phyloP scores from a whole-genome alignment of 176 grass and related monocot genomes.

The Lolium multiflorum region DNA sequence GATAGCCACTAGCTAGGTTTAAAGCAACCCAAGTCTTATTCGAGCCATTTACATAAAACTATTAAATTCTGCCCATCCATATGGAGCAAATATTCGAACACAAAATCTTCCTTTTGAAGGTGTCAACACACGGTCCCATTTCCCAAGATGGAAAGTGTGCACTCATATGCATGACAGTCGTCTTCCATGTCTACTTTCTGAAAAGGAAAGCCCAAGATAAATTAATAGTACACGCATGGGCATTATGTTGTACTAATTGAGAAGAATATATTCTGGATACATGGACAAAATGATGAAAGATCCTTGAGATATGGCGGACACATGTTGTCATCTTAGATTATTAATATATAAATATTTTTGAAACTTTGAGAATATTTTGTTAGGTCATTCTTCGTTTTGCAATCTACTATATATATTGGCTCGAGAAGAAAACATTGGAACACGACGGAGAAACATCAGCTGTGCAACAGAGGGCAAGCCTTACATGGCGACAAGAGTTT shows the following conservation, averaged over 20 bases:
- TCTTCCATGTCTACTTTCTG: not conserved
- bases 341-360: not conserved
- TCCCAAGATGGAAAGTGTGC: constrained; percentile 35
- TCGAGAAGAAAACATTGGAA: not conserved
- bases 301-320: not conserved
- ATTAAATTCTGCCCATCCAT: too few relatives aligned
- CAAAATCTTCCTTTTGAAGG: constrained; percentile 36
- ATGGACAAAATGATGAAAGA: not conserved
- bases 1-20: too few relatives aligned
- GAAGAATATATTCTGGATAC: constrained; percentile 25
- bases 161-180: not conserved
- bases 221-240: too few relatives aligned
- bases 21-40: too few relatives aligned
- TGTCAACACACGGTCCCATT: constrained; percentile 22
- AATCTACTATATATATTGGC: constrained; percentile 3
- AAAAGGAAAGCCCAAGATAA: not conserved
- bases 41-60: too few relatives aligned
- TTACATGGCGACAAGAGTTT: constrained; percentile 45
- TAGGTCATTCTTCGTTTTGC: not conserved
- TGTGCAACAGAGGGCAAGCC: constrained; percentile 17
- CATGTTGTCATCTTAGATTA: not conserved
- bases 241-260: not conserved
- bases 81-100: constrained; percentile 28
- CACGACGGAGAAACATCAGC: not conserved
- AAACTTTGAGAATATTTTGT: not conserved